These are phyloP conservation scores for Endothia cerciana DNA, from an alignment of 2,329 filamentous ascomycete species.

Conservation along the genomic window DNA sequence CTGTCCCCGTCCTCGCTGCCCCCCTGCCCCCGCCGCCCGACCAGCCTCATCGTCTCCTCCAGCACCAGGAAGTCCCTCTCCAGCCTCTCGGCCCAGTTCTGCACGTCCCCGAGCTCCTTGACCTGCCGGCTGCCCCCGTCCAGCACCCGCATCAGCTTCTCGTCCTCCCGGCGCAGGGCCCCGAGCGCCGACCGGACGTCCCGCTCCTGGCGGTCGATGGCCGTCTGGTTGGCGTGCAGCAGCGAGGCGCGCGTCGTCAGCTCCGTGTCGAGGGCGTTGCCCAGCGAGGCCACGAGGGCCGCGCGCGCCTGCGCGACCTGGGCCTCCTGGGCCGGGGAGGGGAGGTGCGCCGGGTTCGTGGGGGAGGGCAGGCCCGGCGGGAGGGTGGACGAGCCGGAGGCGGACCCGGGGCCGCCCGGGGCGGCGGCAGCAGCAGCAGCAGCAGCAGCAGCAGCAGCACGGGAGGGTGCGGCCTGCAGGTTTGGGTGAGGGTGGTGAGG, in stretches of 20 bases:
- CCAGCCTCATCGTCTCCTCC: slow-evolving; percentile 66
- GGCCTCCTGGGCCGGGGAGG: slow-evolving; percentile 47
- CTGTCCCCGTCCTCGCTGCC: slow-evolving; percentile 31
- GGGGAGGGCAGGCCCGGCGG: slow-evolving; percentile 11
- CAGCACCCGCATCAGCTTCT: slow-evolving; percentile 66
- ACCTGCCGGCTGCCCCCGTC: slow-evolving; percentile 65
- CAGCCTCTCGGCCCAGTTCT: slow-evolving; percentile 76
- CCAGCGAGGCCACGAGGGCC: slow-evolving; percentile 65
- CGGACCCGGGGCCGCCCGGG: not conserved
- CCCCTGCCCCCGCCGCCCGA: slow-evolving; percentile 44
- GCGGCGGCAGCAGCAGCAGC: no score
- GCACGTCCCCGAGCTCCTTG: slow-evolving; percentile 60
- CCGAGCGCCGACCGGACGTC: slow-evolving; percentile 65
- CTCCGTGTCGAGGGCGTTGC: slow-evolving; percentile 70
- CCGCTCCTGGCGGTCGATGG: slow-evolving; percentile 69
- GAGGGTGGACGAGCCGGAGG: no score
- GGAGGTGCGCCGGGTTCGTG: slow-evolving; percentile 42
- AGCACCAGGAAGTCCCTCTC: slow-evolving; percentile 68
- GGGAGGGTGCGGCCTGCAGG: slow-evolving; percentile 7
- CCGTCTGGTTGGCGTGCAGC: slow-evolving; percentile 70
- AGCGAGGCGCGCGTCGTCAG: slow-evolving; percentile 69
- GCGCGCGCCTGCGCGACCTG: slow-evolving; percentile 60
- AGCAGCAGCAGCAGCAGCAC: no score
- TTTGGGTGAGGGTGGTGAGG: slow-evolving; percentile 4
- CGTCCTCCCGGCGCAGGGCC: slow-evolving; percentile 64